These are phyloP conservation scores for Acacia confusa DNA, from an alignment of 306 rosid species.

Conservation along the genomic window DNA sequence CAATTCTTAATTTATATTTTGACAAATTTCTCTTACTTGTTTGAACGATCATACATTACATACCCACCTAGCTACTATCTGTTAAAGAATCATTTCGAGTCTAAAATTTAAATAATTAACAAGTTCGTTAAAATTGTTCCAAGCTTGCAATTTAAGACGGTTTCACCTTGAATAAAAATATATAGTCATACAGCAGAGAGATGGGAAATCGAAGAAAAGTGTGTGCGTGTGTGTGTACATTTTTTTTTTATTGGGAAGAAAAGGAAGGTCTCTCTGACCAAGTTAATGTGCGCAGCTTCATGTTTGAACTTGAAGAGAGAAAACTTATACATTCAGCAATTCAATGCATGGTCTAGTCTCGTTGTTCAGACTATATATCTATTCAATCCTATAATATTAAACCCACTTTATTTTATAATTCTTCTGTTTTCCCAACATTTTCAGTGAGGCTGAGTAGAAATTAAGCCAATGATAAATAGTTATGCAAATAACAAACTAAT, in stretches of 20 bases:
- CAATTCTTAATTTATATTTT: neutral
- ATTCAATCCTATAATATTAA: neutral
- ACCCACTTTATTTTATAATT: neutral
- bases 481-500: neutral
- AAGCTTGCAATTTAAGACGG: neutral
- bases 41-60: slow-evolving; percentile 13
- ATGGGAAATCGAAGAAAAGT: neutral
- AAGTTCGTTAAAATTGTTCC: neutral
- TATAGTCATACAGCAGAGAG: neutral
- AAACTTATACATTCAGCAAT: neutral
- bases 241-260: neutral
- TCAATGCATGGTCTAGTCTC: slow-evolving; percentile 19
- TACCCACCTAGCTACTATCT: slow-evolving; percentile 4
- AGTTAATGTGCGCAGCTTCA: neutral
- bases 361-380: slow-evolving; percentile 33
- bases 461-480: neutral
- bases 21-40: neutral
- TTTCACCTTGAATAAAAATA: neutral
- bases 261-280: neutral
- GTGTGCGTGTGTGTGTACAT: neutral
- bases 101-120: neutral
- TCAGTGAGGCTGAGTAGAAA: slow-evolving; percentile 1
- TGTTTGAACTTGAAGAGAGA: neutral
- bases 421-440: neutral
- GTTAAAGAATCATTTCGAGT: neutral